Evolutionary conservation across 179 eudicot species (phyloP).

Genomic region (Actinidia arguta): DNA sequence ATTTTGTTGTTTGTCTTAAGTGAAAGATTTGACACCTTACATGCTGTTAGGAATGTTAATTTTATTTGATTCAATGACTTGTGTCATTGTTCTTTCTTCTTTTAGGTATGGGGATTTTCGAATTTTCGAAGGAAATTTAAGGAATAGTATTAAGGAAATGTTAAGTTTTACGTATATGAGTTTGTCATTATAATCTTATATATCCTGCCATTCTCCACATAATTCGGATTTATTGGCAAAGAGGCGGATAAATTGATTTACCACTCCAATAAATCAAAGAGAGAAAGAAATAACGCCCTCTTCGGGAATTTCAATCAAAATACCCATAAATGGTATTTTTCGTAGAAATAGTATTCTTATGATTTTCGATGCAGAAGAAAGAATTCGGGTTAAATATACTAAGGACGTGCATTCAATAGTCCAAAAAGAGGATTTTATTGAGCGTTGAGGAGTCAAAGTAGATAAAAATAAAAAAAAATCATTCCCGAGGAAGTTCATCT

Average conservation of each 20-base stretch:
- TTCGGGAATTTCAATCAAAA: background rate
- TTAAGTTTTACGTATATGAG: background rate
- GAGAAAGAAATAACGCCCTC: background rate
- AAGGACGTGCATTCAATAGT: background rate
- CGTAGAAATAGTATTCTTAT: background rate
- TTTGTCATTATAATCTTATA: constrained; percentile 9
- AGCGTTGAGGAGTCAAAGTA: background rate
- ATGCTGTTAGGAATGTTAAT: too few species aligned
- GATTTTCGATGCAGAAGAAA: background rate
- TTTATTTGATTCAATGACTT: too few species aligned
- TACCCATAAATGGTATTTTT: background rate
- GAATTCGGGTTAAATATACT: background rate
- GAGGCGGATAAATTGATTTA: constrained; percentile 13
- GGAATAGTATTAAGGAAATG: too few species aligned
- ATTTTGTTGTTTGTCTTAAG: too few species aligned
- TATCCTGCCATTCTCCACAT: constrained; percentile 11
- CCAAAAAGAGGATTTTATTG: background rate
- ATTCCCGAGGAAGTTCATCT: too few species aligned
- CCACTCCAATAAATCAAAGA: background rate
- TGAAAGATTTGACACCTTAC: too few species aligned
- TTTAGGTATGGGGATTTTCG: too few species aligned
- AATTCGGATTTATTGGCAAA: constrained; percentile 15
- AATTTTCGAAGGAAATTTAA: too few species aligned
- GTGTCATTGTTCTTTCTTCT: too few species aligned
- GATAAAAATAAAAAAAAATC: too few species aligned